These are phyloP conservation scores for Populus simonii DNA, from an alignment of 345 rosid genomes.

Conservation along the genomic window DNA sequence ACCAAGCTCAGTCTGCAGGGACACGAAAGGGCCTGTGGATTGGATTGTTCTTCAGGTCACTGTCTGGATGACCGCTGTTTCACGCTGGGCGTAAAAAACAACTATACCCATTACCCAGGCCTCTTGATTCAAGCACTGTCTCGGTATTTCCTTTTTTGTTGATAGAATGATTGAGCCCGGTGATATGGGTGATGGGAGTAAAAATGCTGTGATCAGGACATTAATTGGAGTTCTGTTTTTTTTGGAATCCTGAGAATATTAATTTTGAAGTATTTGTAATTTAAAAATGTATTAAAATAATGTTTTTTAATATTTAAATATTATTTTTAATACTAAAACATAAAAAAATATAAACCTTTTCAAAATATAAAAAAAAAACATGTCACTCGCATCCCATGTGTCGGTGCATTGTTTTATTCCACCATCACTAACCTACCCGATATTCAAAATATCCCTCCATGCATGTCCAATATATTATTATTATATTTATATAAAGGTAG, in stretches of 20 bases:
- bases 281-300: too few relatives aligned
- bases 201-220: too few relatives aligned
- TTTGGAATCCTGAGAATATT: too few relatives aligned
- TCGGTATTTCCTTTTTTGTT: not conserved
- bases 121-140: not conserved
- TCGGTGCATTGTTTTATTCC: not conserved
- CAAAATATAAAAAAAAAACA: too few relatives aligned
- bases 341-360: too few relatives aligned
- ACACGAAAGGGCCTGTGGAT: too few relatives aligned
- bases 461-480: too few relatives aligned
- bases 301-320: too few relatives aligned
- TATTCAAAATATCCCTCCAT: not conserved
- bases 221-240: too few relatives aligned
- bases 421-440: not conserved
- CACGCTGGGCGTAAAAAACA: not conserved
- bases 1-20: not conserved
- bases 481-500: too few relatives aligned
- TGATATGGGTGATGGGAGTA: not conserved
- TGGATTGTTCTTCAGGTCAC: not conserved
- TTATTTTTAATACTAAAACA: too few relatives aligned
- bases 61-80: not conserved
- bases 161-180: not conserved
- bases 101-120: not conserved
- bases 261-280: too few relatives aligned
- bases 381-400: not conserved